Conservation (phyloP, 2,329 filamentous ascomycete genomes). For the Apiospora malaysiana region DNA sequence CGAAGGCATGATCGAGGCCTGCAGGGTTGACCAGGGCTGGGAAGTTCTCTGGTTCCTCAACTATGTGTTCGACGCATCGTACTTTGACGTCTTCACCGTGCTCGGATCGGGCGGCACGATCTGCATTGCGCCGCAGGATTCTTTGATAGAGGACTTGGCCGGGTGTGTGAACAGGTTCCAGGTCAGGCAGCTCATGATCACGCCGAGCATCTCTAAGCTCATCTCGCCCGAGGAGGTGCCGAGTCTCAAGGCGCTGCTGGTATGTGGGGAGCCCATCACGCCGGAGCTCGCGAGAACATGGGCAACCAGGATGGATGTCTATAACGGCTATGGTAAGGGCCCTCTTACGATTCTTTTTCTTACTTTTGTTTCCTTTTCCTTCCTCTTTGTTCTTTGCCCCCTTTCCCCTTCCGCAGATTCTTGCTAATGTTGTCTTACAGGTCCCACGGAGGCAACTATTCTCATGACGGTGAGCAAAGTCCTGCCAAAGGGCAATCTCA, state of each 20-base stretch:
- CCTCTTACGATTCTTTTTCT: no score
- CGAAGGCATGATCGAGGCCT: constrained; percentile 25
- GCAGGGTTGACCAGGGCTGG: constrained; percentile 24
- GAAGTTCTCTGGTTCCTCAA: constrained; percentile 34
- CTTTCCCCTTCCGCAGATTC: no score
- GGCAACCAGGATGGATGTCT: constrained; percentile 24
- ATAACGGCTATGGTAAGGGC: constrained; percentile 22
- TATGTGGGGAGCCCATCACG: constrained; percentile 40
- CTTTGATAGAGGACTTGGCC: constrained; percentile 41
- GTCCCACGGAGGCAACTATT: constrained; percentile 25
- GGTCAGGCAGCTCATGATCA: constrained; percentile 31
- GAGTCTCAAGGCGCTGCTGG: constrained; percentile 28
- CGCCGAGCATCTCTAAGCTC: constrained; percentile 32
- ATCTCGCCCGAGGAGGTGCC: constrained; percentile 30
- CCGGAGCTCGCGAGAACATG: constrained; percentile 25
- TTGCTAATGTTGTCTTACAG: no score
- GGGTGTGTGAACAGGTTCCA: constrained; percentile 29
- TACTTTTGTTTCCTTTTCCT: no score
- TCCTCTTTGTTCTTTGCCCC: no score
- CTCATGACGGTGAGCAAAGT: constrained; percentile 37
- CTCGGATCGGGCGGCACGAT: constrained; percentile 45
- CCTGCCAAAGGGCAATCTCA: constrained; percentile 23
- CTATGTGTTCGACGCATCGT: constrained; percentile 47
- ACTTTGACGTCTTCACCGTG: constrained; percentile 45
- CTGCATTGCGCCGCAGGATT: constrained; percentile 45